Percentiles rank a stretch among this genome's conserved stretches.
phyloP scores from a whole-genome alignment of 2,329 filamentous ascomycete species.

The Epichloe brachyelytri region DNA sequence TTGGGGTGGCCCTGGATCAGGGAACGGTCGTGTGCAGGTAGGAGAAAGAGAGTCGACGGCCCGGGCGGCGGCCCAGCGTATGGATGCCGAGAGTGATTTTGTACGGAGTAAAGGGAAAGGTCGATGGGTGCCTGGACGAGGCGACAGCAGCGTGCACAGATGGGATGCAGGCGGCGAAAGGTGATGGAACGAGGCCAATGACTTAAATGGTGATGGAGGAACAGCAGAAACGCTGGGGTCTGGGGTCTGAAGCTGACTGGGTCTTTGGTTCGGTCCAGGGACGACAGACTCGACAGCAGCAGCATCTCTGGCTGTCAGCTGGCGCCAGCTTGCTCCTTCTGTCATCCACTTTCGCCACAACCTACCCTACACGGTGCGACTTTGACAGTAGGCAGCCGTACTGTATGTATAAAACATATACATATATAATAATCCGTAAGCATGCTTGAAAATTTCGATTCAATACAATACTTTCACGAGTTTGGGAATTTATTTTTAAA shows the following conservation, averaged over 20 bases:
- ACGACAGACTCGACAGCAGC: no score
- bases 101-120: not conserved
- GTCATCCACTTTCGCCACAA: no score
- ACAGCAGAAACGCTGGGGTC: not conserved
- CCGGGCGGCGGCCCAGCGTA: conserved; percentile 1
- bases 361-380: no score
- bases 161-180: conserved; percentile 1
- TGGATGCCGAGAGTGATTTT: conserved; percentile 4
- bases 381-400: no score
- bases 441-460: no score
- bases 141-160: conserved; percentile 3
- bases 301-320: no score
- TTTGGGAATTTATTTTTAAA: no score
- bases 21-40: not conserved
- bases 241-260: not conserved
- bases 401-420: no score
- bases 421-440: no score
- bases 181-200: not conserved
- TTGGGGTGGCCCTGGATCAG: not conserved
- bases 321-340: no score
- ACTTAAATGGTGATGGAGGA: conserved; percentile 1
- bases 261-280: no score
- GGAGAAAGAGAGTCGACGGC: not conserved
- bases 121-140: not conserved
- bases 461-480: no score